Conservation (phyloP, 2,329 filamentous ascomycete species). For the Aspergillus pseudoglaucus region DNA sequence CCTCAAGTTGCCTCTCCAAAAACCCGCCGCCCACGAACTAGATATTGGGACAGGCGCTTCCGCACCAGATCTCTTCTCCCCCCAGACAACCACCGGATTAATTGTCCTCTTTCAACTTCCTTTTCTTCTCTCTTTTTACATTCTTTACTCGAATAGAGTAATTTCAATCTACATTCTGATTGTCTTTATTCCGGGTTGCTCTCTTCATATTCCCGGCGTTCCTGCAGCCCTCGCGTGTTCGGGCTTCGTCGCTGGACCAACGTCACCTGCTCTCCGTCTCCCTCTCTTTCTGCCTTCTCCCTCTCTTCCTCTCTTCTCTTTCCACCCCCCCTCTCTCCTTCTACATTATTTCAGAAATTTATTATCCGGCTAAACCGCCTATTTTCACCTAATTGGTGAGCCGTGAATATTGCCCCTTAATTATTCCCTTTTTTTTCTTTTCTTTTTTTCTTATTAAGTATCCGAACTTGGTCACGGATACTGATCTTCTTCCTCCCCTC, state of each 20-base stretch:
- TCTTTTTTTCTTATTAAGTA: constrained; percentile 3
- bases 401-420: constrained; percentile 1
- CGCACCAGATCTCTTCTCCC: not conserved
- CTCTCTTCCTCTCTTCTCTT: constrained; percentile 9
- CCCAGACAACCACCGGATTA: not conserved
- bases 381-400: not conserved
- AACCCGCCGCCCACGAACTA: constrained; percentile 4
- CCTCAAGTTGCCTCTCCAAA: not conserved
- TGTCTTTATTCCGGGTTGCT: constrained; percentile 8
- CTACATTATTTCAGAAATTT: constrained; percentile 2
- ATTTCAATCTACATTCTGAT: constrained; percentile 4
- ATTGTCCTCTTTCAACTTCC: constrained; percentile 5
- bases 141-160: not conserved
- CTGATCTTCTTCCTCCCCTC: constrained; percentile 1
- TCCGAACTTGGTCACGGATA: not conserved
- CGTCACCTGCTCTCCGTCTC: constrained; percentile 22
- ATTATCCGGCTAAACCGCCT: constrained; percentile 2
- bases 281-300: constrained; percentile 15
- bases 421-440: constrained; percentile 6
- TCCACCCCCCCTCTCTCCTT: constrained; percentile 14
- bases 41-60: constrained; percentile 6
- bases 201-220: constrained; percentile 19
- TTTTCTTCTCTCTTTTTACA: constrained; percentile 3
- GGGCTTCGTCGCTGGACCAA: constrained; percentile 27
- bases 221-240: constrained; percentile 26